Evolutionary conservation across 2,329 filamentous ascomycete genomes (phyloP).

Genomic region (Epichloe coenophiala): DNA sequence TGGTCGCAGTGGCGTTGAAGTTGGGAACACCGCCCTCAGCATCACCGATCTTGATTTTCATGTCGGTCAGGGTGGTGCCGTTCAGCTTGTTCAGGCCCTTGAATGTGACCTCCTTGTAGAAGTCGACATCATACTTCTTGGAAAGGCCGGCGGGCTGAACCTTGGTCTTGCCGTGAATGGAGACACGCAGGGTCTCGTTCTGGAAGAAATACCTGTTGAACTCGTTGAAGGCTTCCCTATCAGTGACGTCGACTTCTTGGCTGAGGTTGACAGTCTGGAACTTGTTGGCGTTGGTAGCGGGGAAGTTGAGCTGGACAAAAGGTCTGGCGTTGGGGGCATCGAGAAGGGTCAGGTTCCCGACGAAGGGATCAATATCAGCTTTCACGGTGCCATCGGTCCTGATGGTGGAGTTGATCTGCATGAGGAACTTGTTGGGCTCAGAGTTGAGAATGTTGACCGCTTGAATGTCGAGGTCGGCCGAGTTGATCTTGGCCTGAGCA

Average conservation of each 20-base stretch:
- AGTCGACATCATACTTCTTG: constrained; percentile 35
- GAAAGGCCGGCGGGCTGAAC: constrained; percentile 36
- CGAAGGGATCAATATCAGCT: constrained; percentile 36
- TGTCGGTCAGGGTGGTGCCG: constrained; percentile 34
- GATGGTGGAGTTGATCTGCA: constrained; percentile 44
- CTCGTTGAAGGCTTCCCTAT: constrained; percentile 34
- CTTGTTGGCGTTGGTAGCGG: constrained; percentile 33
- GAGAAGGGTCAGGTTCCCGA: constrained; percentile 41
- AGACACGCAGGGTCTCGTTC: constrained; percentile 36
- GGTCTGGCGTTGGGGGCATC: constrained; percentile 31
- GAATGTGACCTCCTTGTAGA: constrained; percentile 40
- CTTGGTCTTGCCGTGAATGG: constrained; percentile 37
- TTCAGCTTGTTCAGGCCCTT: constrained; percentile 41
- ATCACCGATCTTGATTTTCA: constrained; percentile 6
- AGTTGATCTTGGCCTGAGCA: constrained; percentile 41
- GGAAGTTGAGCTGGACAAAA: constrained; percentile 36
- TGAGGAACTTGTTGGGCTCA: constrained; percentile 28
- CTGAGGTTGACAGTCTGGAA: constrained; percentile 37
- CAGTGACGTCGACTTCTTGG: constrained; percentile 32
- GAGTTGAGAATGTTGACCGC: constrained; percentile 36
- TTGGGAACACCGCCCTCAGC: constrained; percentile 29
- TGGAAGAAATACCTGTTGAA: constrained; percentile 43
- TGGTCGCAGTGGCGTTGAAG: constrained; percentile 44
- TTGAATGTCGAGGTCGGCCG: constrained; percentile 37
- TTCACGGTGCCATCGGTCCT: constrained; percentile 35